Conservation (phyloP, 306 rosid species). For the Lotus japonicus region DNA sequence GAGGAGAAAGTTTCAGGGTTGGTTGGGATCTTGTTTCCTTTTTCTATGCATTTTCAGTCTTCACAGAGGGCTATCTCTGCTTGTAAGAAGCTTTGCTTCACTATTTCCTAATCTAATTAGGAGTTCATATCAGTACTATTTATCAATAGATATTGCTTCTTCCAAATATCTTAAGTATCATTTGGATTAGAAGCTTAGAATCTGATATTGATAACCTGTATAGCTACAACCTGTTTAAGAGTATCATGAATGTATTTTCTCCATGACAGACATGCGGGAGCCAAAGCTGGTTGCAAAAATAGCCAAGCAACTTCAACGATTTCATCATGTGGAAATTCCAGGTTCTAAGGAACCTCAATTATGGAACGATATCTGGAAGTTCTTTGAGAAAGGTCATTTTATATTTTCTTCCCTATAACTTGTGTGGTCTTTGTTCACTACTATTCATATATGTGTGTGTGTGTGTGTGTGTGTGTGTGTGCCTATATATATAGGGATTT, state of each 20-base stretch:
- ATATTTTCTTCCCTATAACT: conserved; percentile 4
- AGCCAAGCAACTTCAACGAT: conserved; percentile 60
- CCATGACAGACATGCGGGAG: conserved; percentile 64
- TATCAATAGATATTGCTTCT: neutral
- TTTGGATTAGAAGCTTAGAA: conserved; percentile 3
- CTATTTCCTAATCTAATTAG: no score
- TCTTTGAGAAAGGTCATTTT: conserved; percentile 66
- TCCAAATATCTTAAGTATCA: neutral
- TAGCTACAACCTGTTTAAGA: conserved; percentile 22
- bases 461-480: no score
- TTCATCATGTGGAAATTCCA: conserved; percentile 79
- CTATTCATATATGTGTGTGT: neutral
- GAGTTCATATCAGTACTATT: no score
- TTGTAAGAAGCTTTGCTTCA: no score
- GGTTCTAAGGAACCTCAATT: conserved; percentile 87
- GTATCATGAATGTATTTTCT: conserved; percentile 20
- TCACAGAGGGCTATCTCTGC: no score
- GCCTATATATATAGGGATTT: no score
- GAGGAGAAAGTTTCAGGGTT: neutral
- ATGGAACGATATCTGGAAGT: conserved; percentile 77
- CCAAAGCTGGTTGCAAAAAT: conserved; percentile 72
- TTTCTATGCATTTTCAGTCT: no score
- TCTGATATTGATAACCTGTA: conserved; percentile 12
- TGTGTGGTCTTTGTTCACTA: neutral
- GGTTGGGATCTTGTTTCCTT: no score